Conservation (phyloP, 2,329 filamentous ascomycete genomes). For the Zasmidium cellare region DNA sequence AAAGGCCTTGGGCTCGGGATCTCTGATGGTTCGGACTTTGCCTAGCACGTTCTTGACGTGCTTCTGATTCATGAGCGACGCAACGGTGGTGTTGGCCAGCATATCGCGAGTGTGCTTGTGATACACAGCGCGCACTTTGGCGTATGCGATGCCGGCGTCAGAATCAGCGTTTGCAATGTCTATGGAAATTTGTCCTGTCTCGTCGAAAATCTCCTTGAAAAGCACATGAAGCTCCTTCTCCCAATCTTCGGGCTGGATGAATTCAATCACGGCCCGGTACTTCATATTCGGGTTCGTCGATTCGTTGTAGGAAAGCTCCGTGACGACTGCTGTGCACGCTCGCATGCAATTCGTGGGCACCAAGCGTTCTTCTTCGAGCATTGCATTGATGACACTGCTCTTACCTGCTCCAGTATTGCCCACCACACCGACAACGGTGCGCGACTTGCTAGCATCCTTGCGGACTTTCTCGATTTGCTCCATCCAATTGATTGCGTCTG, state of each 20-base stretch:
- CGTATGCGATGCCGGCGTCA: constrained; percentile 51
- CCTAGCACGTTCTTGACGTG: constrained; percentile 49
- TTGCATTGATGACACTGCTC: constrained; percentile 62
- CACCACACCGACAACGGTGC: constrained; percentile 58
- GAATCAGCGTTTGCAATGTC: constrained; percentile 45
- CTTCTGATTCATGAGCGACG: constrained; percentile 45
- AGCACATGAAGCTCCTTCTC: constrained; percentile 51
- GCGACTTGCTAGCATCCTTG: constrained; percentile 41
- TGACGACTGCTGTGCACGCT: constrained; percentile 63
- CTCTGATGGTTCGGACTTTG: constrained; percentile 42
- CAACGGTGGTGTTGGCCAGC: constrained; percentile 35
- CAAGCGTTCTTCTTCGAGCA: constrained; percentile 62
- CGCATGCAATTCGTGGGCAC: constrained; percentile 60
- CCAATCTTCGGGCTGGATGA: constrained; percentile 56
- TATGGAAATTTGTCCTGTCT: constrained; percentile 39
- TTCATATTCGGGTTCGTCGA: constrained; percentile 37
- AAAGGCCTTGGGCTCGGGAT: constrained; percentile 42
- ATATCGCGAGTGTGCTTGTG: constrained; percentile 45
- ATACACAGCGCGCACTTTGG: constrained; percentile 54
- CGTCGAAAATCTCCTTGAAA: constrained; percentile 49
- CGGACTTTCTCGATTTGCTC: constrained; percentile 44
- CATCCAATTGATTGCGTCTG: constrained; percentile 43
- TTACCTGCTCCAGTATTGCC: constrained; percentile 64
- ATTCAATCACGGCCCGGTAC: constrained; percentile 61
- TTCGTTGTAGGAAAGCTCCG: constrained; percentile 60